Evolutionary conservation across 129 eudicot genomes (phyloP), one percentile per base, ranked within the genome.

Genomic region (Cynara cardunculus): DNA sequence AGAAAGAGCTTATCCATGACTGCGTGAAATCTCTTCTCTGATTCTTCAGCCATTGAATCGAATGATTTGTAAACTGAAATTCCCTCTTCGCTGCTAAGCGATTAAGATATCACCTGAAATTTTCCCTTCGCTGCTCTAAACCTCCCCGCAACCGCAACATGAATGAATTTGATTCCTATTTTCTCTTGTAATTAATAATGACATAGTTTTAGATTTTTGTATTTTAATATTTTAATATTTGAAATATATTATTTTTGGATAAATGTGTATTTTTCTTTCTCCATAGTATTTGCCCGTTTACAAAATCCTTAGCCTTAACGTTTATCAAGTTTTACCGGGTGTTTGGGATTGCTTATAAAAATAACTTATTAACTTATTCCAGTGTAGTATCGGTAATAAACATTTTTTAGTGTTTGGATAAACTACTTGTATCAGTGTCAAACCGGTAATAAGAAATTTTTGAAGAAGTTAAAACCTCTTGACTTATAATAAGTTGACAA

Each of bases 1-100:
- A 85, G 82, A 65, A 89, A 94, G 69, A 94, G 93, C 64, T 91
- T 91, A 77, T 89, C 92, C 98, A 94, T 91, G 25, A 88, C 67
- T 7, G 85, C 94, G 10, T 86, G 84, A 76, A 94, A 89, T 67
- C 91, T 80, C 88, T 86, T 94, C 85, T 88, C 97, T 44, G 98
- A 89, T 70, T 94, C 98, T 72, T 91, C 93, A 13, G 88, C 98
- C 98, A 93, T 93, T 70, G 64, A 28, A 44, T 16, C 7, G 26
- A 69, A 22, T 9, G 31, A 64, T 56, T 18, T 32, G 28, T 2
- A 31, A 78, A 22, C 76, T 71, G 25, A 2, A 71, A 49, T 10
- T 34, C 19, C 30, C 25, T 67, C 76, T 66, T 61, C 16, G 68
- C 66, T 53, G 56, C 56, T 68, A n/a, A 13, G 41, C 44, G 4